Evolutionary conservation across 2,329 filamentous ascomycete species (phyloP), one percentile per base, ranked within the genome.

Genomic region (Decorospora gaudefroyi): DNA sequence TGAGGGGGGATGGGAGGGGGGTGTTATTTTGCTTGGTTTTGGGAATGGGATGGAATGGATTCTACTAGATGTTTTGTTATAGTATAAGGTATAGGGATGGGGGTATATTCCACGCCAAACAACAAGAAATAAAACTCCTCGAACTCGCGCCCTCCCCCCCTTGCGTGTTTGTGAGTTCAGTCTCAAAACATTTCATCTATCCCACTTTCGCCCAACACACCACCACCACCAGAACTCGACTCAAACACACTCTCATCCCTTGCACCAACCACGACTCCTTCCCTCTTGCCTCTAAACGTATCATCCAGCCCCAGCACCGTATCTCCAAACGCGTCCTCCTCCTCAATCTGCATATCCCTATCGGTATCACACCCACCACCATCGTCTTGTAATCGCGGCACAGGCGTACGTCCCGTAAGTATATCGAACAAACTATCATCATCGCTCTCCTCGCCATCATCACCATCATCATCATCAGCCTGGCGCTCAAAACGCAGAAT

Each of bases 341-440:
- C 47, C 23, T 34, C 25, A 27, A 4, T 8, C 4, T 33, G 34
- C 26, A 33, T 36, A n/a, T 41, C 28, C 57, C n/a, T 42, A 23
- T 17, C 33, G 10, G 5, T 7, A 22, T 26, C 25, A 8, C 32
- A 9, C n/a, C 22, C 16, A 27, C 16, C 49, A 7, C 40, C 40
- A 16, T 42, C 47, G 8, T 60, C 51, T 13, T 50, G 43, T 15
- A 64, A 27, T 9, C 57, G 62, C 9, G 71, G 72, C 26, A 73
- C 54, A 1, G 72, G 70, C 31, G 69, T 76, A n/a, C 72, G 57
- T 0, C 76, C 76, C 1, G 74, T 75, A 9, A 78, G 56, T 4
- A 77, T 72, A 16, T 77, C 74, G 35, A 73, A 74, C 16, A 78
- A 51, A 28, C 73, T 76, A 49, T 78, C 76, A 18, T 16, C 35